Base-by-base conservation (phyloP, 1,284 basidiomycete species). In the Naganishia sp. region DNA sequence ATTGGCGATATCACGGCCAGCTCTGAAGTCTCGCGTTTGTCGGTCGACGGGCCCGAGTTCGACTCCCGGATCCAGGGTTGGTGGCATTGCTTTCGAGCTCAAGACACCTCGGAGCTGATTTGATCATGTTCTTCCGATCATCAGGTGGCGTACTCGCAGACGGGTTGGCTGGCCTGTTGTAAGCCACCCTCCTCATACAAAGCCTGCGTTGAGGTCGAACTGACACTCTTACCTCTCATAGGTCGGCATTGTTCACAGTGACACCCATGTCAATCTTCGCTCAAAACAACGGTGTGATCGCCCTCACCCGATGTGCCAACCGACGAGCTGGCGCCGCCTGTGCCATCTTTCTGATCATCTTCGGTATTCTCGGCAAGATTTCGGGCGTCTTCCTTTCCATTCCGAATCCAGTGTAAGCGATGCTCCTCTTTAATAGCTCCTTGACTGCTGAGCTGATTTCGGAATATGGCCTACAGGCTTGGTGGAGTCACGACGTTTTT, bases 401-500 rank as follows among this genome's bases (percentile, higher is more conserved):
- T 67, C 91, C 91, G 0, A 88, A 89, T 70, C 81, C 90, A 0
- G 50, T 54, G 43, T 49, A 35, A 25, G 56, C 9, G 4, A 39
- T 13, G 35, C 7, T 35, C 32, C 10, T 35, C 32, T 6, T 13
- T 39, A 2, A 39, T 10, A 9, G 35, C 35, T 9, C 2, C 7
- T 39, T 13, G 35, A 39, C 35, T 9, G 7, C 35, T 13, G 7
- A 13, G 35, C 35, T 39, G 13, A 39, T 39, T 9, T 10, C 7
- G 10, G 35, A 35, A 89, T 93, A 39, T 21, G 11, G 18, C n/a
- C 35, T 10, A 21, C 35, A 54, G 52, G 10, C 83, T 94, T 0
- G 91, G 92, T 2, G 90, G 90, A 5, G 88, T 91, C 2, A 92
- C 89, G 15, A 90, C 89, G 2, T 90, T 89, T 80, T 81, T 90